Conservation (phyloP, 495 filamentous ascomycete species). For the Talaromyces ruber region DNA sequence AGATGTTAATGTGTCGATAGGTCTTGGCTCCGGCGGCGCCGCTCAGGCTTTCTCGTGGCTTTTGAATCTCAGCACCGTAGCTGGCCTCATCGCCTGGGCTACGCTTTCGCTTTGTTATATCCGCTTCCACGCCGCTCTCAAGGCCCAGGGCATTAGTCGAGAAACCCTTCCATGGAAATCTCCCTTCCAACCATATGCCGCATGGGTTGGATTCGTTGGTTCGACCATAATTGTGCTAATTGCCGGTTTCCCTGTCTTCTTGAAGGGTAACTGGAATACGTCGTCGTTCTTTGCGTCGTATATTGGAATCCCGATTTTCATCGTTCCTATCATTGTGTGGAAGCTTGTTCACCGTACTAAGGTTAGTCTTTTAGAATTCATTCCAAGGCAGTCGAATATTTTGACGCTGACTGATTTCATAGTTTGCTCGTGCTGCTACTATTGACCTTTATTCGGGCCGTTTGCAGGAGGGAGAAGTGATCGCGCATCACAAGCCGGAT, state of each 20-base stretch:
- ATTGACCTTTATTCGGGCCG: constrained; percentile 31
- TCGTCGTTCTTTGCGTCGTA: constrained; percentile 50
- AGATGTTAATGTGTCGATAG: no score
- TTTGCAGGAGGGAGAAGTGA: constrained; percentile 27
- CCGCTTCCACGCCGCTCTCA: constrained; percentile 50
- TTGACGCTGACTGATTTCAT: not conserved
- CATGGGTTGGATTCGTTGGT: constrained; percentile 55
- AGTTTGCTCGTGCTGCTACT: constrained; percentile 20
- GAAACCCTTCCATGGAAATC: constrained; percentile 51
- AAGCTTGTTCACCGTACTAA: constrained; percentile 38
- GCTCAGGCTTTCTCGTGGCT: constrained; percentile 49
- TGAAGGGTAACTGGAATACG: constrained; percentile 30
- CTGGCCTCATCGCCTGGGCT: constrained; percentile 62
- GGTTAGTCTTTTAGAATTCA: constrained; percentile 37
- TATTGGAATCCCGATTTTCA: constrained; percentile 52
- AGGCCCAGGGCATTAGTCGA: constrained; percentile 46
- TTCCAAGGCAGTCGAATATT: not conserved
- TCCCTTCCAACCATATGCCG: constrained; percentile 48
- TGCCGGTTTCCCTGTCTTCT: constrained; percentile 57
- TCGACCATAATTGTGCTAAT: constrained; percentile 56
- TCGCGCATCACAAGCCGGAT: constrained; percentile 11
- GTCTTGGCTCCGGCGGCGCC: constrained; percentile 61
- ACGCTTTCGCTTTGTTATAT: constrained; percentile 52
- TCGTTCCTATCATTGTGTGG: constrained; percentile 49
- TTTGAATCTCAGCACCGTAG: constrained; percentile 54